Base-by-base conservation (phyloP, 169 alveolate species). In the Babesia bigemina region DNA sequence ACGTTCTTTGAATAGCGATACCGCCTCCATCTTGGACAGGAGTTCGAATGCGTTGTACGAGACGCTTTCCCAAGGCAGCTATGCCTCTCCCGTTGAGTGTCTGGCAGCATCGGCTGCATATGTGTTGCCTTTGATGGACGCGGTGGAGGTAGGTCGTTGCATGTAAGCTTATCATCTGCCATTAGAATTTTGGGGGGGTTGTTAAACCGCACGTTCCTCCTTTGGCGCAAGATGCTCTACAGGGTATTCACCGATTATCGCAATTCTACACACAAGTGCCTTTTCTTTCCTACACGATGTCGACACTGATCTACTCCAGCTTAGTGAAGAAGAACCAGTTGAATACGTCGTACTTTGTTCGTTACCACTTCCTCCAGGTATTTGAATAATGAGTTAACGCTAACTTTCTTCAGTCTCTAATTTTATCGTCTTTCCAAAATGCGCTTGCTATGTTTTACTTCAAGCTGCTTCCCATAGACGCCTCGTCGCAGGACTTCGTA, bases 91-190 rank as follows among this genome's bases (percentile, higher is more conserved):
- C 13, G 60, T 29, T 9, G 85, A 63, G 29, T 73, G 85, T 47
- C 66, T 81, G 47, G 56, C 45, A 28, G 83, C 88, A 29, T 47
- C 84, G 21, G 66, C 75, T 49, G 85, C 79, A 12, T 81, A 81
- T 39, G 53, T 81, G 58, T 24, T 81, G 52, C 88, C 88, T 0
- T 48, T 65, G 33, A 63, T 73, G 70, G 88, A 71, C 22, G 70
- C 73, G 4, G 67, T 71, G 14, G 70, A 73, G 88, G 88, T 81
- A 73, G 16, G 70, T 22, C 13, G 22, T 39, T 12, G 48, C 22
- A 36, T 21, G 66, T 14, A 0, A 33, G 39, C 39, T 21, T 49
- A n/a, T 26, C 2, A 44, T 21, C 16, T 12, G 10, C 14, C 9
- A 28, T 28, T 62, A 82, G 85, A 74, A 65, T 62, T 73, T 73